Evolutionary conservation across 2,329 filamentous ascomycete species (phyloP), one percentile per base, ranked within the genome.

Genomic region (Arachnomyces sp.): DNA sequence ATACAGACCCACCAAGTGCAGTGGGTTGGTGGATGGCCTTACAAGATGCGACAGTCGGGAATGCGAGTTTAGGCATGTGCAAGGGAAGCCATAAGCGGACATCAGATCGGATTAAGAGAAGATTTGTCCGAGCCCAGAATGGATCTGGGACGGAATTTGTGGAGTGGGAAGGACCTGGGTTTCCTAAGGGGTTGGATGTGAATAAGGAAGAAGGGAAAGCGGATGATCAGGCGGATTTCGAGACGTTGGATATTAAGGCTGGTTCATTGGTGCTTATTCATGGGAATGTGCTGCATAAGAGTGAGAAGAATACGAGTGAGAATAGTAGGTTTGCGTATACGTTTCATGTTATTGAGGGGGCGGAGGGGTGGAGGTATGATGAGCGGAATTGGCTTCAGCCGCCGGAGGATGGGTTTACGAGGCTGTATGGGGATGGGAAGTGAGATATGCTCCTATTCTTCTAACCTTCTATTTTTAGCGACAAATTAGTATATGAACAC

Each of bases 1-100:
- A 94, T 61, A 96, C 92, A 1, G 71, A 88, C 49, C 84, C 86
- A 29, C 90, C 90, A 1, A 85, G 78, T 30, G 92, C 92, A 0
- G 85, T 96, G 2, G 92, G 92, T 0, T 96, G 90, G 68, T 98
- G 92, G 92, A 94, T 95, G 62, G 92, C 92, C 9, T 75, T 98
- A 30, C 89, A 98, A 67, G 90, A 96, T 63, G 86, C 87, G 15
- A 90, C 85, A 6, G 69, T 73, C 1, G 79, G 82, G 59, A 98
- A 98, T 61, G 92, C 88, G 1, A 95, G 89, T 54, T 63, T 98
- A 55, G 86, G 82, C 47, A 95, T 96, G 65, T 75, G 87, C 50
- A 81, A 79, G 0, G 90, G 89, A 0, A 87, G 82, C 50, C 90
- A 96, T 58, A 77, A 72, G 53, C 80, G 82, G 58, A 81, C 82